These are phyloP conservation scores for Tolypocladium ophioglossoides DNA, from an alignment of 2,329 filamentous ascomycete genomes.

Conservation along the genomic window DNA sequence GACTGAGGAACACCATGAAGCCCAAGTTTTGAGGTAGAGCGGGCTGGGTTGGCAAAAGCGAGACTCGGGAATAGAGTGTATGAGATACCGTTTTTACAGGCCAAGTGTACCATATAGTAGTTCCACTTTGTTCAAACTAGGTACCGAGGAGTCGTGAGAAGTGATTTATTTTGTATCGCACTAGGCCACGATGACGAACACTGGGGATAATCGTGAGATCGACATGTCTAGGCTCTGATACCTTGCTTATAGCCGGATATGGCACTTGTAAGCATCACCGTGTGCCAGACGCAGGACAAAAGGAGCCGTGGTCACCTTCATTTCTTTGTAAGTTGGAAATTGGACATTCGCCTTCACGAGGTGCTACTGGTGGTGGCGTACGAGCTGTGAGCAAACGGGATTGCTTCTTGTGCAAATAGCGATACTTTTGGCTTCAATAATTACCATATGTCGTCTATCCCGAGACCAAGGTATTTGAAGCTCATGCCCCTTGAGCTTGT, in stretches of 20 bases:
- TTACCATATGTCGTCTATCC: no score
- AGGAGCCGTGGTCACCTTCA: no score
- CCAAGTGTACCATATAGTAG: conserved; percentile 44
- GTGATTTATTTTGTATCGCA: conserved; percentile 6
- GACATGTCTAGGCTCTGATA: no score
- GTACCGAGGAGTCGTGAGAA: conserved; percentile 20
- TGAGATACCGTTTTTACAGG: conserved; percentile 39
- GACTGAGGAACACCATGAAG: conserved; percentile 77
- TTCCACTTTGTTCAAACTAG: conserved; percentile 25
- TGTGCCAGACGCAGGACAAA: no score
- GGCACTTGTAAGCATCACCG: not conserved
- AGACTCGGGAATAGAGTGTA: conserved; percentile 44
- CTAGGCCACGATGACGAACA: not conserved
- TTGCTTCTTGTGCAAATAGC: not conserved
- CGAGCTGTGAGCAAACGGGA: not conserved
- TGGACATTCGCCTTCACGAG: no score
- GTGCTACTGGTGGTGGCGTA: no score
- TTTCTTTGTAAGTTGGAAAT: no score
- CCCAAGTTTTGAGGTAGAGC: conserved; percentile 50
- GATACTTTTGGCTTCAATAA: not conserved
- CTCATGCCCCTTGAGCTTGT: not conserved
- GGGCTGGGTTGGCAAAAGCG: conserved; percentile 21
- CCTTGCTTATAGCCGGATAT: not conserved
- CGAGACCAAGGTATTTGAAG: not conserved
- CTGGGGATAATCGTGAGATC: no score